Evolutionary conservation across 2,329 filamentous ascomycete genomes (phyloP), one percentile per base, ranked within the genome.

Genomic region (Colletotrichum scovillei): DNA sequence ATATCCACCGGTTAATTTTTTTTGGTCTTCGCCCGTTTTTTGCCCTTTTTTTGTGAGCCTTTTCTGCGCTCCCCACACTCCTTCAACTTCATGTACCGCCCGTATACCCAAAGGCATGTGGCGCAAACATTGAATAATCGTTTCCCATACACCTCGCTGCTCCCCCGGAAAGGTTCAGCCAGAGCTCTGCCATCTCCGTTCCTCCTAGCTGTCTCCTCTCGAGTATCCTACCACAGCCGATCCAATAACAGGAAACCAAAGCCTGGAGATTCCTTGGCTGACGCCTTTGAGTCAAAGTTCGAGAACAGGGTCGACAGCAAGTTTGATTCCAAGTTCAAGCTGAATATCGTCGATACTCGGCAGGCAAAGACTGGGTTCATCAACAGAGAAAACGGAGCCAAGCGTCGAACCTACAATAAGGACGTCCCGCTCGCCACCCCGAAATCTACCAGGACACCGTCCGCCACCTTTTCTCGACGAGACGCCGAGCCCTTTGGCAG

Each of bases 1-100:
- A 73, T 73, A 73, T 73, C 70, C 70, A 73, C 70, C 65, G 32
- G n/a, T 35, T 26, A 32, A 22, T 38, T 59, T 52, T n/a, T 65
- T 69, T 24, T 38, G 59, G 63, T 35, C 8, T 6, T 16, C 26
- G 38, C 38, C 38, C 38, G 38, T 42, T 56, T 55, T 35, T 12
- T 35, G 11, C 32, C 32, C 32, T 19, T 19, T 30, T 30, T 32
- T 42, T 60, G 49, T n/a, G 67, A 70, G 67, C 60, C 42, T 28
- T 73, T 42, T 19, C 38, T 46, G 56, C 16, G 60, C 70, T 73
- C 70, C 60, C 56, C 70, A 70, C 70, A 38, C 49, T 73, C 70
- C 28, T 65, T 65, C 60, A 26, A 16, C 70, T 65, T 49, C 55
- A 73, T 73, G 70, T 65, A 58, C 63, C 32, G 24, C 14, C 26